A percentile compares a stretch with the other conserved stretches of the same genome.
Evolutionary conservation across 768 basidiomycete genomes (phyloP).

Genomic region (Rhodosporidiobolus odoratus): DNA sequence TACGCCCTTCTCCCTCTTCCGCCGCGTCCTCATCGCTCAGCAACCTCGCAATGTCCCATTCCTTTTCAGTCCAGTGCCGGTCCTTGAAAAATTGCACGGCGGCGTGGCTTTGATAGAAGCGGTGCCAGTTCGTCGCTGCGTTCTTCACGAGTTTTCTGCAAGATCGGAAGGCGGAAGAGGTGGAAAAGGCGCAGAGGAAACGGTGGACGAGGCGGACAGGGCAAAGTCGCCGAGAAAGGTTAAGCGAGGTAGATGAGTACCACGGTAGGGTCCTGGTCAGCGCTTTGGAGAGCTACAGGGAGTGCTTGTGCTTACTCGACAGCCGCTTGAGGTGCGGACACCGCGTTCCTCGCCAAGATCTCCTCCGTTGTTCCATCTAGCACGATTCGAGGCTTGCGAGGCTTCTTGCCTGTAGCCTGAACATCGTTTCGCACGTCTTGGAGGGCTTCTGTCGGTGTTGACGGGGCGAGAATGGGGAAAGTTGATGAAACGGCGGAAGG

Average conservation of each 20-base stretch:
- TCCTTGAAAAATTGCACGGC: constrained; percentile 35
- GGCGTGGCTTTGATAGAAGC: constrained; percentile 27
- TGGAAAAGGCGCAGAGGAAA: not conserved
- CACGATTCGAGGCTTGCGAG: constrained; percentile 23
- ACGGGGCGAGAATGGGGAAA: too few species aligned
- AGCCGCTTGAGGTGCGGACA: not conserved
- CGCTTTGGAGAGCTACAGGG: not conserved
- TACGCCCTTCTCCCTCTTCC: not conserved
- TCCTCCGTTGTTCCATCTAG: constrained; percentile 9
- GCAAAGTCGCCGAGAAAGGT: not conserved
- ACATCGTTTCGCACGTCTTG: too few species aligned
- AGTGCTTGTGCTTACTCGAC: not conserved
- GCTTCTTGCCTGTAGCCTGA: too few species aligned
- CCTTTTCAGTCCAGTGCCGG: constrained; percentile 31
- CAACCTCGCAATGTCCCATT: constrained; percentile 11
- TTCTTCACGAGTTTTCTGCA: constrained; percentile 5
- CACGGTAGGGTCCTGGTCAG: not conserved
- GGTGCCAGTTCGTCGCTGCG: constrained; percentile 15
- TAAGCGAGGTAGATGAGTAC: not conserved
- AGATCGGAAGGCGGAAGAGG: not conserved
- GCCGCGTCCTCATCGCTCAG: not conserved
- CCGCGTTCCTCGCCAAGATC: constrained; percentile 17
- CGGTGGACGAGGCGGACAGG: not conserved
- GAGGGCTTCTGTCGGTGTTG: too few species aligned
- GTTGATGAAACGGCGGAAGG: too few species aligned